Base-by-base conservation (phyloP, 306 rosid genomes). In the Begonia loranthoides region DNA sequence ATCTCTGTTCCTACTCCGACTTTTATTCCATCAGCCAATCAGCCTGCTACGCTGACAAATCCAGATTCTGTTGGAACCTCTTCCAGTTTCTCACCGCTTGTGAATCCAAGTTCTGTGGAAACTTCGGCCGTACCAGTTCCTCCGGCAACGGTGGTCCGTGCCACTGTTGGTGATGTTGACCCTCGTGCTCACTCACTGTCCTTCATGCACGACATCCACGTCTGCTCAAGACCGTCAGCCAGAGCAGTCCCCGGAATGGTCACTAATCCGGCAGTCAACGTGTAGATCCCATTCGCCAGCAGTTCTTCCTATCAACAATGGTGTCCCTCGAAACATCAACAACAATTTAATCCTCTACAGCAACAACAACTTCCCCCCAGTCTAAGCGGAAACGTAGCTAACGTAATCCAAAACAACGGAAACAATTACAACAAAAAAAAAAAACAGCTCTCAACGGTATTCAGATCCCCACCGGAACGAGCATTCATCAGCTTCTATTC, bases 251-350 rank as follows among this genome's bases (percentile, higher is more conserved):
- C 87, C 0, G 93, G 93, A 5, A 70, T 79, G 0, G 92, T 79
- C 3, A 54, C 84, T 15, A 81, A 85, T 55, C 87, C 95, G 0
- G 84, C 92, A 4, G 75, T 76, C 44, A 79, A 71, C 3, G 92
- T 87, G 0, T 76, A 79, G 59, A 80, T 85, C 6, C 87, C 95
- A 7, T 85, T 81, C 8, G 82, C 95, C 9, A 85, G 95, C 95
- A 21, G 73, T 66, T 58, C 12, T 81, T 55, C 77, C 78, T 14
- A 57, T 79, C 1, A 71, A 73, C 56, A 75, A 55, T 1, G 95
- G 82, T 2, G 19, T 81, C 45, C 82, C 84, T 3, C 81, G 76
- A 60, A 78, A 76, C 73, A 81, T 69, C 54, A 66, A 81, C 80
- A 85, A 85, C 61, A 49, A 62, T 1, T 87, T 90, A 3, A 64